phyloP scores from a whole-genome alignment of 805 yeast genomes.

The Torulaspora maleeae region DNA sequence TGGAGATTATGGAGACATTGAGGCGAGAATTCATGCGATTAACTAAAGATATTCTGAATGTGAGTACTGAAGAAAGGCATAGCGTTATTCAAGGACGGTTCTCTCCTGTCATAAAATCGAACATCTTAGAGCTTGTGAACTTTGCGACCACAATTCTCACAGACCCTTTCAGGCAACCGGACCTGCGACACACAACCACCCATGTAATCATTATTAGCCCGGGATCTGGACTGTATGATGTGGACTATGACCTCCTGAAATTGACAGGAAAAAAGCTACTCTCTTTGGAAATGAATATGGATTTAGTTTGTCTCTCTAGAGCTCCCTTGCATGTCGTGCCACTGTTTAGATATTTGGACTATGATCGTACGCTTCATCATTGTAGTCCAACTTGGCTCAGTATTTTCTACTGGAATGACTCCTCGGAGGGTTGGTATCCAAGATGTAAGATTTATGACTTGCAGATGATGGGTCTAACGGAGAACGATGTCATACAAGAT shows the following conservation, averaged over 20 bases:
- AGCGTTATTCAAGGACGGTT: constrained; percentile 53
- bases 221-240: constrained; percentile 91
- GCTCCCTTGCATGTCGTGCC: constrained; percentile 95
- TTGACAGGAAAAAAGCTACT: constrained; percentile 72
- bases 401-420: constrained; percentile 80
- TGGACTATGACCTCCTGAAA: constrained; percentile 70
- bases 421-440: constrained; percentile 74
- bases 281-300: constrained; percentile 79
- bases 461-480: constrained; percentile 98
- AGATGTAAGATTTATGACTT: constrained; percentile 89
- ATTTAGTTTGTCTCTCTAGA: constrained; percentile 79
- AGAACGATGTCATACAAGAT: constrained; percentile 67
- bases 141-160: constrained; percentile 72
- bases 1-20: constrained; percentile 80
- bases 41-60: constrained; percentile 61
- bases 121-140: constrained; percentile 80
- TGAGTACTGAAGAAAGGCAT: constrained; percentile 34
- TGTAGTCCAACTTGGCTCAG: constrained; percentile 96
- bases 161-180: constrained; percentile 78
- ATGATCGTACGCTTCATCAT: constrained; percentile 49
- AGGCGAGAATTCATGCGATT: constrained; percentile 81
- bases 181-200: constrained; percentile 83
- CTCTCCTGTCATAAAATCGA: constrained; percentile 85
- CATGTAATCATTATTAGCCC: constrained; percentile 86
- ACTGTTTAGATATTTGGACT: constrained; percentile 64